Evolutionary conservation across 768 basidiomycete species (phyloP), one percentile per base, ranked within the genome.

Genomic region (Lenzites betulinus): DNA sequence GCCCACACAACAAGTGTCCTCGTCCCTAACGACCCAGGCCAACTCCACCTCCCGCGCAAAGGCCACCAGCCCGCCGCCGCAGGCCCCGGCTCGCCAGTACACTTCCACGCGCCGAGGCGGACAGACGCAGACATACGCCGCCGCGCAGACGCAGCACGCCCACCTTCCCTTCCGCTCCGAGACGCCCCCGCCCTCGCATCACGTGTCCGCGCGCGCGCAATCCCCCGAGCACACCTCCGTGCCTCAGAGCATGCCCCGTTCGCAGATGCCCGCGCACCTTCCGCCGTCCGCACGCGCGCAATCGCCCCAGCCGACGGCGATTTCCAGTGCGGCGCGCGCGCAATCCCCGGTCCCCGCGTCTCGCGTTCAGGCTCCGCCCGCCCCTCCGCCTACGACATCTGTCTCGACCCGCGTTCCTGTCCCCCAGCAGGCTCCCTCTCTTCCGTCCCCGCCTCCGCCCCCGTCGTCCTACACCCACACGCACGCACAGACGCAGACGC

Each of bases 351-450:
- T 50, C 23, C 52, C 43, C 12, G 38, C 62, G 12, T 46, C 58
- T 26, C 65, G 63, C 28, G 62, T 58, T 38, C 61, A 63, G 56
- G 50, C 56, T 44, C 62, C 62, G 51, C 51, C 55, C 26, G 44
- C 30, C 9, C 44, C 33, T 9, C 38, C 46, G 47, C 15, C 35
- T 33, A 33, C 28, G 38, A 39, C 38, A 33, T 42, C 25, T 30
- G 38, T 49, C 1, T 16, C 52, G 2, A 23, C 26, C 5, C 48
- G 42, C 5, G 43, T 50, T 1, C 41, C 54, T 33, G 26, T 51
- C 9, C 43, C 53, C 33, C 47, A 23, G n/a, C n/a, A 16, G 22
- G 47, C 20, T 20, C 48, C 15, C 23, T 54, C 25, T 38, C 48
- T 7, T n/a, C n/a, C n/a, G n/a, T n/a, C n/a, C n/a, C 44, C 57